A percentile compares a stretch with the other conserved stretches of the same genome.
phyloP scores from a whole-genome alignment of 2,329 filamentous ascomycete species.

The Aspergillus nomiae region DNA sequence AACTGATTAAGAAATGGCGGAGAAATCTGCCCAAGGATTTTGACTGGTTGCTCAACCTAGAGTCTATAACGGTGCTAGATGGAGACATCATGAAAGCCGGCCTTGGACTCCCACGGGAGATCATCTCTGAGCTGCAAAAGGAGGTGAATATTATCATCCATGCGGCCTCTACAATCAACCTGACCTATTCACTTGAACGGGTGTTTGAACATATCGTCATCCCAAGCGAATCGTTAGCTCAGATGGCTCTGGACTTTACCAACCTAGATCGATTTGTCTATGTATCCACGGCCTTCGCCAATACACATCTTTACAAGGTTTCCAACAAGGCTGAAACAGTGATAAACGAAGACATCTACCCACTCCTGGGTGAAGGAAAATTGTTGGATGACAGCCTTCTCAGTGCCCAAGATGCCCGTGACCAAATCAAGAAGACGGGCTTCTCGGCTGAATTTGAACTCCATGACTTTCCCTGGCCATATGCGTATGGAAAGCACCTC shows the following conservation, averaged over 20 bases:
- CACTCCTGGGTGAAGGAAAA: neutral
- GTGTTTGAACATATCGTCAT: conserved; percentile 5
- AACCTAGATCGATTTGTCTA: conserved; percentile 17
- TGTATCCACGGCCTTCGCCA: conserved; percentile 20
- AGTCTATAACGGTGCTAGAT: conserved; percentile 11
- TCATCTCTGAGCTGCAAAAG: neutral
- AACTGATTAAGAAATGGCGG: neutral
- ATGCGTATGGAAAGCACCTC: conserved; percentile 19
- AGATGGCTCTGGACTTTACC: neutral
- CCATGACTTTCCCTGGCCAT: conserved; percentile 14
- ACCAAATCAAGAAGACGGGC: conserved; percentile 4
- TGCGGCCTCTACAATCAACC: conserved; percentile 17
- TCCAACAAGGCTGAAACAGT: conserved; percentile 4
- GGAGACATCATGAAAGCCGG: conserved; percentile 15
- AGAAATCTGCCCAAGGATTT: neutral
- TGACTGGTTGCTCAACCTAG: neutral
- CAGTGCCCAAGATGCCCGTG: neutral
- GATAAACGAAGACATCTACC: conserved; percentile 18
- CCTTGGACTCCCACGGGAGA: conserved; percentile 8
- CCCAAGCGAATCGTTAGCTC: conserved; percentile 11
- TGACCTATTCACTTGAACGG: neutral
- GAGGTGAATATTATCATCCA: conserved; percentile 18
- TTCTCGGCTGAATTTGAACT: conserved; percentile 5
- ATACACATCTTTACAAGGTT: conserved; percentile 12
- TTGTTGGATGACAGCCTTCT: neutral